These are phyloP conservation scores for Nyctanthes arbortristis DNA, from an alignment of 257 asterid species.

Conservation along the genomic window DNA sequence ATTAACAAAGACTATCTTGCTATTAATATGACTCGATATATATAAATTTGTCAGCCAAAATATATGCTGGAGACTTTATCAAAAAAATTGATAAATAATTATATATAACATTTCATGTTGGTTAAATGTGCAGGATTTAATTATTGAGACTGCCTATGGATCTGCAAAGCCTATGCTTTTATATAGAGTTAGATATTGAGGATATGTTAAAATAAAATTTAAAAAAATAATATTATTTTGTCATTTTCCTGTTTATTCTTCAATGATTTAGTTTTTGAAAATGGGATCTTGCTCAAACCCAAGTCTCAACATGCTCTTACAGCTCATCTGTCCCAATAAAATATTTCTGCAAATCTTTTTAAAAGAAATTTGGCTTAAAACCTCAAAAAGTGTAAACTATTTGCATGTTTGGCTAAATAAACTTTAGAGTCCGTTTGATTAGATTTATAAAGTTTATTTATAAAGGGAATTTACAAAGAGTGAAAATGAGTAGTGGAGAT, in stretches of 20 bases:
- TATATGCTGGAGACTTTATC: too few relatives aligned
- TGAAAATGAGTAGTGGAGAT: too few relatives aligned
- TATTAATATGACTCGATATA: too few relatives aligned
- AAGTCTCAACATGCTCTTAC: constrained; percentile 75
- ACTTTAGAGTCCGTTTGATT: too few relatives aligned
- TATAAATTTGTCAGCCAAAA: too few relatives aligned
- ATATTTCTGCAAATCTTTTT: neutral
- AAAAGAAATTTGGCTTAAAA: neutral
- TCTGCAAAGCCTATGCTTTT: constrained; percentile 2
- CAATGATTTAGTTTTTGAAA: constrained; percentile 40
- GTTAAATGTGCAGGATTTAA: neutral
- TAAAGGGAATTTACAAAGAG: too few relatives aligned
- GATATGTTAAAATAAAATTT: constrained; percentile 15
- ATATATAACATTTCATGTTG: neutral
- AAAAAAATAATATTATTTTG: constrained; percentile 37
- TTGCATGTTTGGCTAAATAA: constrained; percentile 12
- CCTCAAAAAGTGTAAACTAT: neutral
- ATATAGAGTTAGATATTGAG: constrained; percentile 17
- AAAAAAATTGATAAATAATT: neutral
- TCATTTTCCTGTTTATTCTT: constrained; percentile 73
- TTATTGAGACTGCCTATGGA: constrained; percentile 2
- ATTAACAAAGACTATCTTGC: too few relatives aligned
- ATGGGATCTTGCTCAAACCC: constrained; percentile 55
- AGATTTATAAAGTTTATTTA: too few relatives aligned
- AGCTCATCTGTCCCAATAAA: constrained; percentile 51